Percentiles rank a stretch among this genome's conserved stretches.
phyloP scores from a whole-genome alignment of 176 grass and related monocot species.

The Elymus sibiricus region DNA sequence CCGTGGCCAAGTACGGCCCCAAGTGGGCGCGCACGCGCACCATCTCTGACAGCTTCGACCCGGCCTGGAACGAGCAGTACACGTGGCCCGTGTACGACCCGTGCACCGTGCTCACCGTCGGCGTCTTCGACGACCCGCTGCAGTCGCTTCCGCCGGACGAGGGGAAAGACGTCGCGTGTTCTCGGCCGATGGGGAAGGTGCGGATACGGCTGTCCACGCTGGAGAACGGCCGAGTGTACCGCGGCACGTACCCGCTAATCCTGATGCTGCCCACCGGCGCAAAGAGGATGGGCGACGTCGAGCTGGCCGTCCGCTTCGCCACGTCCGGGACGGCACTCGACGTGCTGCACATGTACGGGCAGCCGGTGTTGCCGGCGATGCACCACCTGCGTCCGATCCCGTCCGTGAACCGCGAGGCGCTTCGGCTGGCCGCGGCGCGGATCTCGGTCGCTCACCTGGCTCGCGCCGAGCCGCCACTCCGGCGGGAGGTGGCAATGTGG shows the following conservation, averaged over 20 bases:
- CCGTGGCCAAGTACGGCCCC: conserved; percentile 81
- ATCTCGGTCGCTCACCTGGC: conserved; percentile 53
- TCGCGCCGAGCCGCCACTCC: conserved; percentile 76
- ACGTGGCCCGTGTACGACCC: conserved; percentile 93
- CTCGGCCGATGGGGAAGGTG: conserved; percentile 74
- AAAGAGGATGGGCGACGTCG: conserved; percentile 84
- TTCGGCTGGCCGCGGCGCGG: conserved; percentile 63
- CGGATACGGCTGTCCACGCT: conserved; percentile 79
- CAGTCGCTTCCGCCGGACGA: background rate
- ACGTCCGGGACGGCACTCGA: conserved; percentile 44
- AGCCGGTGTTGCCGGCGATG: conserved; percentile 60
- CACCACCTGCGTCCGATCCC: conserved; percentile 63
- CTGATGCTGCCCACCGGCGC: conserved; percentile 70
- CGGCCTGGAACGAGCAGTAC: conserved; percentile 97
- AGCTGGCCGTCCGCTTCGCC: conserved; percentile 86
- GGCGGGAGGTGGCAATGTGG: conserved; percentile 71
- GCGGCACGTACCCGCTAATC: conserved; percentile 67
- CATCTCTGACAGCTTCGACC: conserved; percentile 73
- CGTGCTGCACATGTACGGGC: conserved; percentile 61
- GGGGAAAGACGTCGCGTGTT: conserved; percentile 30
- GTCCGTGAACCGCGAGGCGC: conserved; percentile 33
- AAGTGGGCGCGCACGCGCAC: conserved; percentile 97
- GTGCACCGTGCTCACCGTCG: conserved; percentile 85
- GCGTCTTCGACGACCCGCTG: conserved; percentile 75
- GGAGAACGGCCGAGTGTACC: conserved; percentile 63